A percentile compares a stretch with the other conserved stretches of the same genome.
These are phyloP conservation scores for Kwoniella europaea DNA, from an alignment of 768 basidiomycete species.

Conservation along the genomic window DNA sequence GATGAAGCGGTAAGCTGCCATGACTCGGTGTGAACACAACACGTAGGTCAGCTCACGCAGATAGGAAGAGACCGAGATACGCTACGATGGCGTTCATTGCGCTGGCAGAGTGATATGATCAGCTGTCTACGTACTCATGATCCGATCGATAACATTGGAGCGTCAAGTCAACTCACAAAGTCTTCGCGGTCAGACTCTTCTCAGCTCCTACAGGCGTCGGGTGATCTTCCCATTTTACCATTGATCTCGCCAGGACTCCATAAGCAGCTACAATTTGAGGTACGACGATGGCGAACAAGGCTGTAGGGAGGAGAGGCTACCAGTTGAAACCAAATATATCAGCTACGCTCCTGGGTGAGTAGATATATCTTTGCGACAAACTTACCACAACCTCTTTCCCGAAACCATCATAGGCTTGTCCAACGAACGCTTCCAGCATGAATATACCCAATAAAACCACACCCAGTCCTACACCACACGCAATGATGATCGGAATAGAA, in stretches of 20 bases:
- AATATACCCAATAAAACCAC: slow-evolving; percentile 75
- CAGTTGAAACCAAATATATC: not conserved
- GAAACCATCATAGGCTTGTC: slow-evolving; percentile 83
- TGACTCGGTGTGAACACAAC: not conserved
- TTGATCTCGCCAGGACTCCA: slow-evolving; percentile 67
- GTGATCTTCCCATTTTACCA: slow-evolving; percentile 93
- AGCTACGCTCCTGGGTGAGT: not conserved
- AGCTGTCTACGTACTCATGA: no score
- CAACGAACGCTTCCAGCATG: slow-evolving; percentile 83
- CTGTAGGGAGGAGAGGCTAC: slow-evolving; percentile 79
- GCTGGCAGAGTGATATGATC: slow-evolving; percentile 24
- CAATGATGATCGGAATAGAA: slow-evolving; percentile 61
- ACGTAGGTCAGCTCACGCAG: slow-evolving; percentile 65
- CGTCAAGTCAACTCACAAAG: slow-evolving; percentile 63
- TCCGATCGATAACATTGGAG: not conserved
- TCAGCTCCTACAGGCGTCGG: slow-evolving; percentile 75
- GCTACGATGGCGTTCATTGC: slow-evolving; percentile 85
- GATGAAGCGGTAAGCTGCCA: slow-evolving; percentile 5
- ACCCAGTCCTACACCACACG: slow-evolving; percentile 73
- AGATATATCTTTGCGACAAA: slow-evolving; percentile 19
- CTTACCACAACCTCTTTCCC: slow-evolving; percentile 78
- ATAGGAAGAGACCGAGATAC: slow-evolving; percentile 86
- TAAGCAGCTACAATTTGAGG: slow-evolving; percentile 79
- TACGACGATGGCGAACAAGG: slow-evolving; percentile 78
- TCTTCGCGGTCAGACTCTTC: slow-evolving; percentile 83